These are phyloP conservation scores for Hydnomerulius pinastri DNA, from an alignment of 768 basidiomycete genomes.

Conservation along the genomic window DNA sequence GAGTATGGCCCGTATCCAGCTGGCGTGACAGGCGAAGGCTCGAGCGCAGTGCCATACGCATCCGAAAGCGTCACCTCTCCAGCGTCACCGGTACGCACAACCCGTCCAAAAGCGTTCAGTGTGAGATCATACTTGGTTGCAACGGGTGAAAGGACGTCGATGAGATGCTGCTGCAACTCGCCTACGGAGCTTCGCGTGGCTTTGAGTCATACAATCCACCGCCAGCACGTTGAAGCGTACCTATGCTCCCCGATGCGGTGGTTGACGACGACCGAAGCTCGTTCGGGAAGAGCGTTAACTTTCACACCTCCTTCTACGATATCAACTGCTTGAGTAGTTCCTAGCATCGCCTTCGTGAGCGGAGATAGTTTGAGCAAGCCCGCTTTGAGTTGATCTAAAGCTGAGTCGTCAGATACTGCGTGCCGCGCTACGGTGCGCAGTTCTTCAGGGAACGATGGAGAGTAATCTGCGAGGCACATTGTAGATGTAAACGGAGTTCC, in stretches of 20 bases:
- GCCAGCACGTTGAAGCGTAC: slow-evolving; percentile 29
- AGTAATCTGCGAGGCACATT: slow-evolving; percentile 66
- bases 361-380: slow-evolving; percentile 19
- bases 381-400: slow-evolving; percentile 51
- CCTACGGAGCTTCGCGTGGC: slow-evolving; percentile 13
- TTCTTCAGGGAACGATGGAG: slow-evolving; percentile 46
- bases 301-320: slow-evolving; percentile 65
- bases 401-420: slow-evolving; percentile 48
- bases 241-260: slow-evolving; percentile 66
- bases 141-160: slow-evolving; percentile 39
- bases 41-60: slow-evolving; percentile 49
- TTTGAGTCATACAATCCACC: neutral
- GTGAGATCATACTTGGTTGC: slow-evolving; percentile 57
- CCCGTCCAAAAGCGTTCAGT: slow-evolving; percentile 54
- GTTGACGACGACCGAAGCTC: slow-evolving; percentile 63
- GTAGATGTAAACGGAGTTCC: slow-evolving; percentile 26
- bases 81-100: slow-evolving; percentile 36
- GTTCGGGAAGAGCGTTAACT: slow-evolving; percentile 75
- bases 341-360: slow-evolving; percentile 45
- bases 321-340: slow-evolving; percentile 77
- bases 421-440: slow-evolving; percentile 48
- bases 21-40: slow-evolving; percentile 66
- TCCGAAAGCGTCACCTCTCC: slow-evolving; percentile 53
- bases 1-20: slow-evolving; percentile 18
- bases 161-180: slow-evolving; percentile 20